phyloP scores from a whole-genome alignment of 345 rosid genomes.

The Syzygium jambos region DNA sequence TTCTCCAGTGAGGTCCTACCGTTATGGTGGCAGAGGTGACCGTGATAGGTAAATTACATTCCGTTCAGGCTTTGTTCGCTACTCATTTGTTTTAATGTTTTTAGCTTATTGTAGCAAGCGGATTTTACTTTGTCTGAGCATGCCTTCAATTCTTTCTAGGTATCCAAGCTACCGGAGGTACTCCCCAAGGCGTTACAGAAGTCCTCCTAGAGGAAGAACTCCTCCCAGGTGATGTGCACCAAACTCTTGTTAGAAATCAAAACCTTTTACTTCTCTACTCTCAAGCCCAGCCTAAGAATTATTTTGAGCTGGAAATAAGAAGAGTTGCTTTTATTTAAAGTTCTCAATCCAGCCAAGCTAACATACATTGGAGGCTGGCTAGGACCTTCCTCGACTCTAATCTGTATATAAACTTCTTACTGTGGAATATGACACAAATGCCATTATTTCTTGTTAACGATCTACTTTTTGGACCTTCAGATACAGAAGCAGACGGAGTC shows the following conservation, averaged over 20 bases:
- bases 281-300: not conserved
- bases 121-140: not conserved
- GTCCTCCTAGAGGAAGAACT: slow-evolving; percentile 77
- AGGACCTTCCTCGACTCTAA: not conserved
- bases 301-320: not conserved
- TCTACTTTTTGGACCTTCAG: slow-evolving; percentile 13
- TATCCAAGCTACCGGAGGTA: slow-evolving; percentile 61
- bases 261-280: not conserved
- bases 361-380: not conserved
- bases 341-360: not conserved
- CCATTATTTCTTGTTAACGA: not conserved
- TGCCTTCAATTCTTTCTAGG: slow-evolving; percentile 19
- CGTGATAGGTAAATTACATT: slow-evolving; percentile 51
- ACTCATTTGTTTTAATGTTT: not conserved
- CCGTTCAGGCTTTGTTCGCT: not conserved
- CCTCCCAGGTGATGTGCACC: slow-evolving; percentile 55
- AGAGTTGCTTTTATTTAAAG: not conserved
- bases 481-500: slow-evolving; percentile 71
- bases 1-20: slow-evolving; percentile 70
- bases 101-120: not conserved
- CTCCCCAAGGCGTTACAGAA: slow-evolving; percentile 87
- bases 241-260: not conserved
- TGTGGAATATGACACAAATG: not conserved
- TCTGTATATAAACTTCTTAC: not conserved
- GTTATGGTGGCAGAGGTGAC: slow-evolving; percentile 35